These are phyloP conservation scores for Solanum okadae DNA, from an alignment of 257 asterid species.

Conservation along the genomic window DNA sequence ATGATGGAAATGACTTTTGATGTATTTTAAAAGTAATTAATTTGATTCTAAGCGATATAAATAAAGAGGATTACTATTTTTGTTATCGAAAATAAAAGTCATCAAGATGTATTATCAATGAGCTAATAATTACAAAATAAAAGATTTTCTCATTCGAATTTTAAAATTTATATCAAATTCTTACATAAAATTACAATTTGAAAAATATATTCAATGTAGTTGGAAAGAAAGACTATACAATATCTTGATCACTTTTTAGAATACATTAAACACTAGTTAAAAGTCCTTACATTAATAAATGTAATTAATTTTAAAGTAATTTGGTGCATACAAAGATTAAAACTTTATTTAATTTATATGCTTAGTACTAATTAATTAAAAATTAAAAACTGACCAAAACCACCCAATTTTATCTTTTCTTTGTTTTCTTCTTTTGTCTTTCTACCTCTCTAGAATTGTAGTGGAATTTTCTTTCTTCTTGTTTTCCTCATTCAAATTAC, in stretches of 20 bases:
- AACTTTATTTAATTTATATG: not conserved
- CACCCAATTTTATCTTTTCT: not conserved
- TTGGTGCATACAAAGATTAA: not conserved
- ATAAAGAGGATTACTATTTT: not conserved
- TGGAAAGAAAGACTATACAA: too few species aligned
- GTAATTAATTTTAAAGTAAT: not conserved
- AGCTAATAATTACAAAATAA: not conserved
- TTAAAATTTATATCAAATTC: not conserved
- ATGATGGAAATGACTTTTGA: not conserved
- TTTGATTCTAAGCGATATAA: not conserved
- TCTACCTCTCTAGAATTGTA: not conserved
- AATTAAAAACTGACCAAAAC: not conserved
- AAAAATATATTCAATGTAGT: too few species aligned
- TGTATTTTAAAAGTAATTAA: not conserved
- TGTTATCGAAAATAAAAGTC: not conserved
- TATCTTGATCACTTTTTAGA: not conserved
- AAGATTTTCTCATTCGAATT: not conserved
- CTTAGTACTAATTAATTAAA: not conserved
- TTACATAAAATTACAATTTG: too few species aligned
- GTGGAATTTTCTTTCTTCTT: not conserved
- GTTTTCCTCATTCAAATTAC: not conserved
- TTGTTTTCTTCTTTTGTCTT: not conserved
- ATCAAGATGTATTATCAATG: accelerated
- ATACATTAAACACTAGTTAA: not conserved
- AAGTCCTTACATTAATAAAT: too few species aligned